phyloP scores from a whole-genome alignment of 2,329 filamentous ascomycete genomes.

The Venturia nashicola region DNA sequence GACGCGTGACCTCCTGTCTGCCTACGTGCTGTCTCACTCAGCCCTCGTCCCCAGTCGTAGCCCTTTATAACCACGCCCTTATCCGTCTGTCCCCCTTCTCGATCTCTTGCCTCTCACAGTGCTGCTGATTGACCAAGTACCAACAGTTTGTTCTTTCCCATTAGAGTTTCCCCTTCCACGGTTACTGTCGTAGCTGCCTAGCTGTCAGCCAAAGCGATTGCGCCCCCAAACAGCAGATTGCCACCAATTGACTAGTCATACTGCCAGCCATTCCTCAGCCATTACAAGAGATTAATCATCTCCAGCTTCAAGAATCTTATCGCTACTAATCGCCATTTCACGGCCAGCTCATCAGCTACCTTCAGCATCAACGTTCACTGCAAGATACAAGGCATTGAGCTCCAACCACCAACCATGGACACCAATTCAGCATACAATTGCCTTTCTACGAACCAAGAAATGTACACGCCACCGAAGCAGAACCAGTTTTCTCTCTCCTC shows the following conservation, averaged over 20 bases:
- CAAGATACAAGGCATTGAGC: neutral
- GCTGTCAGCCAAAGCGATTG: neutral
- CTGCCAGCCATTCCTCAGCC: neutral
- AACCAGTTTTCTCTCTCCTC: constrained; percentile 13
- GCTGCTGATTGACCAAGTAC: neutral
- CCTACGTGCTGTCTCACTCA: neutral
- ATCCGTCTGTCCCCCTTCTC: neutral
- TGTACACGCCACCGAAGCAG: neutral
- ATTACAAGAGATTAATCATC: neutral
- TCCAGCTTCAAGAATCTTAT: neutral
- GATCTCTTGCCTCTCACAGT: neutral
- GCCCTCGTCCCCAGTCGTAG: neutral
- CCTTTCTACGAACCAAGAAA: neutral
- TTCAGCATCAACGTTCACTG: neutral
- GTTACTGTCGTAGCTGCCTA: neutral
- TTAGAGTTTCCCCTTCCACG: neutral
- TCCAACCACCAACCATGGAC: neutral
- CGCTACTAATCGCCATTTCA: neutral
- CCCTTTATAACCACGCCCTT: neutral
- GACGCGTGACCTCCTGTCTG: neutral
- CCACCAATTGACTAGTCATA: constrained; percentile 2
- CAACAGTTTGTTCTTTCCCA: neutral
- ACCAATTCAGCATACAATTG: neutral
- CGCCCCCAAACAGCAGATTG: neutral
- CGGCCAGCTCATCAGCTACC: neutral